Base-by-base conservation (phyloP, 1,284 basidiomycete genomes). In the Boletus subluridellus region DNA sequence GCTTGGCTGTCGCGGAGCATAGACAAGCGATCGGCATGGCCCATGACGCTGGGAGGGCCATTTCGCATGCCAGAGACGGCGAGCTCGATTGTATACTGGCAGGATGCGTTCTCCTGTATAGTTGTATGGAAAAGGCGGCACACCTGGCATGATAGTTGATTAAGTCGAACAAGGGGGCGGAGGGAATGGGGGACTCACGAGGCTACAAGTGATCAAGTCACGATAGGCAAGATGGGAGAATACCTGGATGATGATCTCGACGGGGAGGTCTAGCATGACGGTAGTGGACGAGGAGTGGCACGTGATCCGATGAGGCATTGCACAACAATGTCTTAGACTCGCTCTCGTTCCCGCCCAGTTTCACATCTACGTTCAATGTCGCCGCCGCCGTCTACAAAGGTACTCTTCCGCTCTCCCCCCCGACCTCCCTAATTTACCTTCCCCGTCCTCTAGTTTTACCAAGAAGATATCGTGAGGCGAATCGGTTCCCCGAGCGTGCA, bases 381-480 rank as follows among this genome's bases (percentile, higher is more conserved):
- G 55, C 54, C 60, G 24, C 57, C 54, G 46, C 54, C 61, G 34
- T 57, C 66, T 15, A 72, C 70, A 58, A 72, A 72, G 64, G 70
- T 71, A 24, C 30, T 7, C 34, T 4, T 34, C 17, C 3, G 4
- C 49, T 30, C 8, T n/a, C 7, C n/a, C 14, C 24, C 1, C 30
- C n/a, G 5, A 9, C 30, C 1, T 8, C 12, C 21, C 11, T 2
- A 26, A 5, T 52, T 48, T 41, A 60, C 50, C 9, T 30, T 24
- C 34, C 3, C 34, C 15, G 0, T 5, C 39, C 1, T 46, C 49
- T 60, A 91, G 88, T 84, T 91, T 64, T 91, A 88, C 72, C 85
- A 86, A 61, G 87, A 90, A 71, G 88, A 90, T 73, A 83, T 88
- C 58, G 87, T 90, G 7, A 80, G 79, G 66, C 77, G 79, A 58